phyloP scores from a whole-genome alignment of 2,329 filamentous ascomycete species.

The Fusarium protoensiforme region DNA sequence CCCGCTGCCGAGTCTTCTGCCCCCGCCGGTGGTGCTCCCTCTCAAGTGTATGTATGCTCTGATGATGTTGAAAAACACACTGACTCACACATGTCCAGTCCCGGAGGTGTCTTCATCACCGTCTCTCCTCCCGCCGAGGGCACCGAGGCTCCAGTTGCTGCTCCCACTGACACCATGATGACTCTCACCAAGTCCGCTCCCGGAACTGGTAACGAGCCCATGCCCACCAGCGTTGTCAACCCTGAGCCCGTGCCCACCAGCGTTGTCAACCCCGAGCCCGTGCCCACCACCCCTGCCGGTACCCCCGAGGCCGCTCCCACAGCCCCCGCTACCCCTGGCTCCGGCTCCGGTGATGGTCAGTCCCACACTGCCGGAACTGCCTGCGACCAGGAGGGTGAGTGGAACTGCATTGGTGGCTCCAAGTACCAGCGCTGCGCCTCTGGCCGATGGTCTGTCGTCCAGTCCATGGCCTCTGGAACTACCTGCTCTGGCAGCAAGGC shows the following conservation, averaged over 20 bases:
- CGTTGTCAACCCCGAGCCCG: slow-evolving; percentile 3
- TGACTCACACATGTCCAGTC: slow-evolving; percentile 43
- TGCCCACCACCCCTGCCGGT: slow-evolving; percentile 14
- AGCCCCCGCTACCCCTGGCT: slow-evolving; percentile 25
- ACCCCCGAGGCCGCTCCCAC: slow-evolving; percentile 25
- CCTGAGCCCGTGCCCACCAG: slow-evolving; percentile 17
- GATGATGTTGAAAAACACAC: slow-evolving; percentile 6
- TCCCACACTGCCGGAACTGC: slow-evolving; percentile 51
- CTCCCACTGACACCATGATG: slow-evolving; percentile 37
- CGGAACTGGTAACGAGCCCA: slow-evolving; percentile 20
- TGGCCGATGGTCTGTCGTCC: slow-evolving; percentile 62
- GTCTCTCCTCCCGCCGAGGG: slow-evolving; percentile 39
- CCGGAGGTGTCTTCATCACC: slow-evolving; percentile 58
- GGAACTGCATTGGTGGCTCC: slow-evolving; percentile 67
- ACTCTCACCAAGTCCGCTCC: slow-evolving; percentile 38
- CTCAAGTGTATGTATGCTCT: slow-evolving; percentile 42
- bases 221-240: slow-evolving; percentile 10
- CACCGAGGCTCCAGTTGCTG: slow-evolving; percentile 36
- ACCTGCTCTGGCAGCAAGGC: slow-evolving; percentile 54
- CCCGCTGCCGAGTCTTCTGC: slow-evolving; percentile 29
- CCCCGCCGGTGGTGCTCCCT: slow-evolving; percentile 28
- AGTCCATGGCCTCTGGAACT: slow-evolving; percentile 65
- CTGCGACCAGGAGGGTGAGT: slow-evolving; percentile 65
- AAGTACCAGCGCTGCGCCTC: slow-evolving; percentile 73
- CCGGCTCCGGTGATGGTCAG: slow-evolving; percentile 43